phyloP scores from a whole-genome alignment of 2,329 filamentous ascomycete species.

The Talaromyces sp. region DNA sequence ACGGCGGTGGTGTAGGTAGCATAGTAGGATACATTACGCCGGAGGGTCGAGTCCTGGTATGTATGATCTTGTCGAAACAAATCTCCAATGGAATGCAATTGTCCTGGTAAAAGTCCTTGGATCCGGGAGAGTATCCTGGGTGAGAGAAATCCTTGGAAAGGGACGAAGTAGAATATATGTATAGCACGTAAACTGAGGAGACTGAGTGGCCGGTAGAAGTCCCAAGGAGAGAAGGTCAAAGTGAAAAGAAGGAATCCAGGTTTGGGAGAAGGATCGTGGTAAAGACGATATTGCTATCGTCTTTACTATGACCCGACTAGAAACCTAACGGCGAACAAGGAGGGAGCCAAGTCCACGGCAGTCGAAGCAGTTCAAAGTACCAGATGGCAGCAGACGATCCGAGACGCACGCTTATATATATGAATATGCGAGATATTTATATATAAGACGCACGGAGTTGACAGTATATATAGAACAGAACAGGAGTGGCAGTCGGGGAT shows the following conservation, averaged over 20 bases:
- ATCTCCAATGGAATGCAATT: conserved; percentile 9
- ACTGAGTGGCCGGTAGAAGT: not conserved
- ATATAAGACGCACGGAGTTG: not conserved
- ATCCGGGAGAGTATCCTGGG: conserved; percentile 4
- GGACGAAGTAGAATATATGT: not conserved
- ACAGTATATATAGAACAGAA: conserved; percentile 6
- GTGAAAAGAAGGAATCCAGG: conserved; percentile 15
- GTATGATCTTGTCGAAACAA: not conserved
- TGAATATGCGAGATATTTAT: conserved; percentile 1
- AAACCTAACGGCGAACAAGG: not conserved
- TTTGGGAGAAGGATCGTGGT: conserved; percentile 11
- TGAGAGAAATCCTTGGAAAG: conserved; percentile 11
- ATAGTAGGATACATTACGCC: conserved; percentile 42
- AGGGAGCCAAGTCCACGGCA: not conserved
- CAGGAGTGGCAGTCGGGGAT: not conserved
- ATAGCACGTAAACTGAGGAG: conserved; percentile 1
- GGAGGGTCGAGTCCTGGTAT: conserved; percentile 9
- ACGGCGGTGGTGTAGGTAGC: conserved; percentile 47
- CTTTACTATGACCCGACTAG: conserved; percentile 15
- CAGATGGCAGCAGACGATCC: not conserved
- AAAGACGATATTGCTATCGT: conserved; percentile 21
- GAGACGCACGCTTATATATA: conserved; percentile 9
- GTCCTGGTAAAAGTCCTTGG: conserved; percentile 13
- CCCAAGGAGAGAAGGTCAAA: conserved; percentile 12
- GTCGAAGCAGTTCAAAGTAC: not conserved